Percentiles rank a stretch among this genome's conserved stretches.
phyloP scores from a whole-genome alignment of 768 basidiomycete genomes.

The Aureoboletus auriporus region DNA sequence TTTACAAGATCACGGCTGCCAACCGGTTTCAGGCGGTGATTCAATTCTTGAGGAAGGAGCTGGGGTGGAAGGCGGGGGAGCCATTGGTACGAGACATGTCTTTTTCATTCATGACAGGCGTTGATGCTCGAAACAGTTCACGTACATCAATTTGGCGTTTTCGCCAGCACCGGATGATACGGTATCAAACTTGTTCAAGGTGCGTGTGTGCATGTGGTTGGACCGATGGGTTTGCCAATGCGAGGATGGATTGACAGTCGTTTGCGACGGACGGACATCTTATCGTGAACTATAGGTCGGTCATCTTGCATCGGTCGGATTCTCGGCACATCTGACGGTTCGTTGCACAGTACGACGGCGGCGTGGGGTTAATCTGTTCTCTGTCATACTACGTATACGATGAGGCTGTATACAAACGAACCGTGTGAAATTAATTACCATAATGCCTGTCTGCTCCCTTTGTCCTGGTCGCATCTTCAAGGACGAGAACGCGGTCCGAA shows the following conservation, averaged over 20 bases:
- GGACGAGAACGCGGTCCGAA: conserved; percentile 2
- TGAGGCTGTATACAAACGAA: no score
- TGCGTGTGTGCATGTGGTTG: conserved; percentile 19
- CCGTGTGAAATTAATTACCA: conserved; percentile 10
- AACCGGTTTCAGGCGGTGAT: conserved; percentile 96
- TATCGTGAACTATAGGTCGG: conserved; percentile 88
- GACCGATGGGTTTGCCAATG: conserved; percentile 4
- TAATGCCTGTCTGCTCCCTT: conserved; percentile 16
- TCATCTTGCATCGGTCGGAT: not conserved
- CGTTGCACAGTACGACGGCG: conserved; percentile 47
- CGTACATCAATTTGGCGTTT: conserved; percentile 76
- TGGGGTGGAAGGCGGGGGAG: conserved; percentile 83
- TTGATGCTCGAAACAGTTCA: conserved; percentile 39
- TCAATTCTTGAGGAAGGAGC: conserved; percentile 84
- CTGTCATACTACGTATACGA: no score
- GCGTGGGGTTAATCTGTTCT: conserved; percentile 64
- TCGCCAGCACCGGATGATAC: conserved; percentile 76
- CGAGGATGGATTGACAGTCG: conserved; percentile 41
- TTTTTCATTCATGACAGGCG: no score
- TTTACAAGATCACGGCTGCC: conserved; percentile 94
- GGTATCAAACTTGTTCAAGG: conserved; percentile 67
- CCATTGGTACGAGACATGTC: conserved; percentile 57
- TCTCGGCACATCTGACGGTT: conserved; percentile 2
- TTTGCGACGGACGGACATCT: conserved; percentile 86
- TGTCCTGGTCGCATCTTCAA: conserved; percentile 20